Evolutionary conservation across 2,329 filamentous ascomycete species (phyloP).

Genomic region (Aplosporella prunicola): DNA sequence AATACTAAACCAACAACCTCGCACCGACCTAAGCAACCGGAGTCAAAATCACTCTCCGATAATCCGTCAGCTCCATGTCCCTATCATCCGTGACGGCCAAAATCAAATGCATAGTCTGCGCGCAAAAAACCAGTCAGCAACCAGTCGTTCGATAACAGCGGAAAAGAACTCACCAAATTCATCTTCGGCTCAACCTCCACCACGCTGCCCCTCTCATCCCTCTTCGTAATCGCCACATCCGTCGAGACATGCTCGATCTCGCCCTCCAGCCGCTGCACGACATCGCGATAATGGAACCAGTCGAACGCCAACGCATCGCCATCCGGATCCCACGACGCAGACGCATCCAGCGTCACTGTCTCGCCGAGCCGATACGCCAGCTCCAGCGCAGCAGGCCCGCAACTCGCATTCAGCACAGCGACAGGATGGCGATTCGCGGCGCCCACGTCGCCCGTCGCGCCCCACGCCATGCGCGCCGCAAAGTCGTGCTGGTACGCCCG

Average conservation of each 20-base stretch:
- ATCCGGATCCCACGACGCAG: conserved; percentile 16
- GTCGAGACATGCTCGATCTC: conserved; percentile 1
- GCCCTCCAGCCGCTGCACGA: conserved; percentile 1
- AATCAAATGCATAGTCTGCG: conserved; percentile 13
- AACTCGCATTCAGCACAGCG: conserved; percentile 13
- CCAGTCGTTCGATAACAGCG: neutral
- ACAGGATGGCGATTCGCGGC: conserved; percentile 15
- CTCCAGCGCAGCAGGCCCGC: conserved; percentile 8
- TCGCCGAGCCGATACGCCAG: conserved; percentile 9
- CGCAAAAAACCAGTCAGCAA: conserved; percentile 1
- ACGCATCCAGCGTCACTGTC: conserved; percentile 13
- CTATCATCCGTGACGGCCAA: conserved; percentile 10
- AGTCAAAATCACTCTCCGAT: conserved; percentile 10
- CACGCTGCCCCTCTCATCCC: conserved; percentile 2
- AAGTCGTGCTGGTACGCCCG: conserved; percentile 35
- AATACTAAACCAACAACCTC: neutral
- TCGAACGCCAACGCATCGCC: conserved; percentile 12
- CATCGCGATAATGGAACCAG: conserved; percentile 16
- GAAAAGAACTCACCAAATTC: conserved; percentile 9
- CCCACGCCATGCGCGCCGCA: conserved; percentile 35
- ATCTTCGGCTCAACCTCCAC: conserved; percentile 7
- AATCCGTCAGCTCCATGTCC: conserved; percentile 11
- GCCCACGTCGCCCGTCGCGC: conserved; percentile 9
- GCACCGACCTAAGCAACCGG: conserved; percentile 7
- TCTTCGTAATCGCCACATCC: conserved; percentile 4